Percentiles rank a stretch among this genome's conserved stretches.
phyloP scores from a whole-genome alignment of 208 protist genomes.

The Leishmania arabica region DNA sequence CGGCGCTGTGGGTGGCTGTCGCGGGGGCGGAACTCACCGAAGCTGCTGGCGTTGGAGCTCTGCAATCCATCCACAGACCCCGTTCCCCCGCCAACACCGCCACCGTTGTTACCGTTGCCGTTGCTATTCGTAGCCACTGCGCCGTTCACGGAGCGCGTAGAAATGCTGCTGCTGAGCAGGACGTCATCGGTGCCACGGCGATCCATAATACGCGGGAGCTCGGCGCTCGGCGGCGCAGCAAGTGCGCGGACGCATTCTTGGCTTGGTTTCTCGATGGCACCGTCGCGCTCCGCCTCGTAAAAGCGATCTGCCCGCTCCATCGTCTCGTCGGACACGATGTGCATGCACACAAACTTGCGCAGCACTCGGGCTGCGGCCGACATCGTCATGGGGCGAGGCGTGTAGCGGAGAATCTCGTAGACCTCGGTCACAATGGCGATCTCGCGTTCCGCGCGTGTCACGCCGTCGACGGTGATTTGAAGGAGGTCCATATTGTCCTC shows the following conservation, averaged over 20 bases:
- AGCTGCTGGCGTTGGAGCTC: slow-evolving; percentile 26
- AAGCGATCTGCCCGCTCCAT: slow-evolving; percentile 24
- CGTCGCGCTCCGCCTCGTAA: slow-evolving; percentile 20
- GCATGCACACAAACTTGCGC: slow-evolving; percentile 36
- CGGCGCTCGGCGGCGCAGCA: slow-evolving; percentile 1
- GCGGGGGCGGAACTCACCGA: slow-evolving; percentile 13
- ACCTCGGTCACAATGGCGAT: slow-evolving; percentile 60
- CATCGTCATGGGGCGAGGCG: slow-evolving; percentile 15
- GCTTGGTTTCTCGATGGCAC: slow-evolving; percentile 14
- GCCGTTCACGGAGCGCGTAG: slow-evolving; percentile 17
- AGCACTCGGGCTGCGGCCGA: slow-evolving; percentile 39
- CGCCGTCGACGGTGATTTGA: slow-evolving; percentile 62
- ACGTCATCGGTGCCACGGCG: slow-evolving; percentile 13
- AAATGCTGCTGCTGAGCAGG: slow-evolving; percentile 18
- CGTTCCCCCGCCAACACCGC: neutral
- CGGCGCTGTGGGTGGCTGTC: slow-evolving; percentile 1
- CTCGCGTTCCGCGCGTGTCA: slow-evolving; percentile 43
- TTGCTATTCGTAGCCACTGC: neutral
- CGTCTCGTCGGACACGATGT: slow-evolving; percentile 70
- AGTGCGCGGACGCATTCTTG: slow-evolving; percentile 4
- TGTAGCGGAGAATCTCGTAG: slow-evolving; percentile 42
- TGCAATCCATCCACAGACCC: slow-evolving; percentile 11
- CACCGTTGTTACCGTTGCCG: slow-evolving; percentile 11
- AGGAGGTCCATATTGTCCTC: slow-evolving; percentile 68
- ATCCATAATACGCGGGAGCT: slow-evolving; percentile 22